Evolutionary conservation across 345 rosid genomes (phyloP), one percentile per base, ranked within the genome.

Genomic region (Reutealis trisperma): DNA sequence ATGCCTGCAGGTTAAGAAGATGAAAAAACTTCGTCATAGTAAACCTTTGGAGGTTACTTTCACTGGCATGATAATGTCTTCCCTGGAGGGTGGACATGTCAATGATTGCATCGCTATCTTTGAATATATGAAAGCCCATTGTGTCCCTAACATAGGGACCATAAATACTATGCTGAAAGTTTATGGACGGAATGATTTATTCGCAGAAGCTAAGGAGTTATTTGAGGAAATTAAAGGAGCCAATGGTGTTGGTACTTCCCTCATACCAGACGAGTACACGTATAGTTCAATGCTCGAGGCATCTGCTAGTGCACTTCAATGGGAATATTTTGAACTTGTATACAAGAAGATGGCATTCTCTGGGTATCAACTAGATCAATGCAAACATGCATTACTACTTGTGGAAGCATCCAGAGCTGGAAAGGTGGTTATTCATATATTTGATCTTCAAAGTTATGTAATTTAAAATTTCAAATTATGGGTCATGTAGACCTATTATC

Each of bases 241-340:
- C 75, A 77, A 59, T 55, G 71, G 27, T 21, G 77, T 73, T 27
- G 52, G 37, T 63, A 72, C 78, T 73, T 1, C 73, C 51, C 79
- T 88, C 58, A 75, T 78, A 47, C 94, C 98, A 44, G 89, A 95
- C 76, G 86, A 79, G 80, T 95, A 84, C 84, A 93, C 98, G 1
- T 93, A 85, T 78, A 85, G 89, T 71, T 80, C 88, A 55, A 93
- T 95, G 99, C 97, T 95, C 47, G 94, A 89, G 85, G 93, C 94
- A 81, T 92, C 97, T 59, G 91, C 96, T 59, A 79, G 83, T 61
- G 90, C 97, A 19, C 93, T 86, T 63, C 94, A 90, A 58, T 93
- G 98, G 99, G 99, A 95, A 69, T 93, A 90, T 82, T 93, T 93
- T 79, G 98, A 95, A 81, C 85, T 84, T 79, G 91, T 93, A 64